These are phyloP conservation scores for Paramarasmius palmivorus DNA, from an alignment of 1,284 basidiomycete genomes.

Conservation along the genomic window DNA sequence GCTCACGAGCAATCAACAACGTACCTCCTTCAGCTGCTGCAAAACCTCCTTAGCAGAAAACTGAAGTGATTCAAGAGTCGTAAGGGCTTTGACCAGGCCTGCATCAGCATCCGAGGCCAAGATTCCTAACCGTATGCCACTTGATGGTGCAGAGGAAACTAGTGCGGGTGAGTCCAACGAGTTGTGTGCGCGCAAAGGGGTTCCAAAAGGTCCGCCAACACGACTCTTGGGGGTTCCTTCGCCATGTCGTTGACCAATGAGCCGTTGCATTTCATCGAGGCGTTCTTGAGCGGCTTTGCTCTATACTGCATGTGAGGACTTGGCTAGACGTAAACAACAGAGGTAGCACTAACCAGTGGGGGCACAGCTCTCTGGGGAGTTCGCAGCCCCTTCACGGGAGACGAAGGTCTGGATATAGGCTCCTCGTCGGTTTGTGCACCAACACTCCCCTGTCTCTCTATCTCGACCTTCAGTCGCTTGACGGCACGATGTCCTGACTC, in stretches of 20 bases:
- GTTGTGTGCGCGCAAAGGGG: slow-evolving; percentile 10
- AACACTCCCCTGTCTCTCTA: slow-evolving; percentile 38
- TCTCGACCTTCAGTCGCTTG: slow-evolving; percentile 69
- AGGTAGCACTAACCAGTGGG: slow-evolving; percentile 40
- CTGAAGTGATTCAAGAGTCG: slow-evolving; percentile 54
- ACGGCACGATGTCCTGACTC: slow-evolving; percentile 64
- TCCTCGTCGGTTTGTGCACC: slow-evolving; percentile 31
- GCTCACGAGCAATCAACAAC: slow-evolving; percentile 15
- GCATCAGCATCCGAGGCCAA: slow-evolving; percentile 60
- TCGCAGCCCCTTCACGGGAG: slow-evolving; percentile 55
- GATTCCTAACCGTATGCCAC: slow-evolving; percentile 42
- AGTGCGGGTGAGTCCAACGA: slow-evolving; percentile 12
- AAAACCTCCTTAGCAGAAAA: slow-evolving; percentile 48
- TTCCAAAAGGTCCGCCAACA: slow-evolving; percentile 25
- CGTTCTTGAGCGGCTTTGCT: slow-evolving; percentile 71
- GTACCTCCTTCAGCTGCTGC: slow-evolving; percentile 57
- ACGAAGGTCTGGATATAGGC: slow-evolving; percentile 41
- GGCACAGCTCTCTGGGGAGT: slow-evolving; percentile 40
- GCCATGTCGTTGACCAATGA: slow-evolving; percentile 62
- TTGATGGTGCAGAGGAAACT: slow-evolving; percentile 26
- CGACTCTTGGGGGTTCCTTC: slow-evolving; percentile 52
- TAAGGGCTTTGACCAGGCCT: slow-evolving; percentile 48
- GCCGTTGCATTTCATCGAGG: slow-evolving; percentile 74
- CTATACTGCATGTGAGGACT: slow-evolving; percentile 35
- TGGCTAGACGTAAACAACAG: slow-evolving; percentile 2